Percentiles rank a stretch among this genome's conserved stretches.
Evolutionary conservation across 192 early-diverging fungal genomes (phyloP).

Genomic region (Gaertneriomyces semiglobifer): DNA sequence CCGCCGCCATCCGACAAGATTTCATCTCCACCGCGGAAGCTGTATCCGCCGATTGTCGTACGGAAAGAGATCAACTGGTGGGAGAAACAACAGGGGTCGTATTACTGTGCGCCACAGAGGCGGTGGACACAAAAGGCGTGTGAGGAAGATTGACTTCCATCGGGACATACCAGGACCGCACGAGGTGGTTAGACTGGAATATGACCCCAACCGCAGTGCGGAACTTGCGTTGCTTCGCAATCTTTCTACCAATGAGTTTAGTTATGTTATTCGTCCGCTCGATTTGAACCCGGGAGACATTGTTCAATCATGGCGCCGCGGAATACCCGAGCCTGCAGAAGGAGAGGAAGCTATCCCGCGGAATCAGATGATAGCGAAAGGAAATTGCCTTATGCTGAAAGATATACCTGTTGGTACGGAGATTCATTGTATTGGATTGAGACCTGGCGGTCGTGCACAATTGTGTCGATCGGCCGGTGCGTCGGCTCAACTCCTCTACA

Average conservation of each 20-base stretch:
- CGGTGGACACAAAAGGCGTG: constrained; percentile 85
- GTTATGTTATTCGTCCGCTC: constrained; percentile 82
- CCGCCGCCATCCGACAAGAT: constrained; percentile 76
- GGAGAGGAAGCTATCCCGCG: constrained; percentile 35
- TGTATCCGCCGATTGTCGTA: constrained; percentile 74
- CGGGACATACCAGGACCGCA: constrained; percentile 71
- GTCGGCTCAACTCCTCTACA: constrained; percentile 78
- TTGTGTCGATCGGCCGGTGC: constrained; percentile 83
- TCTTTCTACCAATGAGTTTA: constrained; percentile 68
- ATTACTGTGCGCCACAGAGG: constrained; percentile 92
- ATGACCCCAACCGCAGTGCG: constrained; percentile 88
- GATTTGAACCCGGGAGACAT: constrained; percentile 73
- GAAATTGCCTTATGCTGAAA: constrained; percentile 85
- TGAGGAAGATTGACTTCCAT: constrained; percentile 83
- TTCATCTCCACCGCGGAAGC: constrained; percentile 84
- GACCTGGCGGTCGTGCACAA: constrained; percentile 69
- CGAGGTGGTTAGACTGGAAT: constrained; percentile 85
- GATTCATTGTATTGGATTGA: constrained; percentile 83
- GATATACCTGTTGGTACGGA: constrained; percentile 90
- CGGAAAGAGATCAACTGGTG: constrained; percentile 79
- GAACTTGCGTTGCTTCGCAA: constrained; percentile 83
- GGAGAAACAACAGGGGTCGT: constrained; percentile 82
- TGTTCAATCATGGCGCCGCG: constrained; percentile 59
- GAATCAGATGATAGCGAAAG: constrained; percentile 62
- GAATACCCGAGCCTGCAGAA: constrained; percentile 27